Evolutionary conservation across 305 asterid genomes (phyloP), one percentile per base, ranked within the genome.

Genomic region (Coffea humblotiana): DNA sequence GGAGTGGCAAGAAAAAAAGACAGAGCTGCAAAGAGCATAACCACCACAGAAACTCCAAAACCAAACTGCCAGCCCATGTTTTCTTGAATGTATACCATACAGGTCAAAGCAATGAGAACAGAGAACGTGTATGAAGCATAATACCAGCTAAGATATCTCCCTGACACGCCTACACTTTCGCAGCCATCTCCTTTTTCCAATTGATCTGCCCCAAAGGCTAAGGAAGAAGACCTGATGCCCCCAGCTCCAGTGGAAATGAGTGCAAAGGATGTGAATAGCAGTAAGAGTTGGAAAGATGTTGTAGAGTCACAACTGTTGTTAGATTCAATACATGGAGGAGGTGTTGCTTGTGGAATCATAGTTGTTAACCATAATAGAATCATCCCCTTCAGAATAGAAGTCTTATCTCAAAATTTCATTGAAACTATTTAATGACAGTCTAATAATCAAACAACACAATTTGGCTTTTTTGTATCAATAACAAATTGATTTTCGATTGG

Each of bases 141-240:
- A 68, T 88, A 90, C 97, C 93, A 92, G 52, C 88, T 78, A 11
- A 92, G 88, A 84, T 61, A 90, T 67, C 93, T 88, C 84, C 89
- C 93, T 14, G 89, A 19, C 4, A 79, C 80, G 7, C 87, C 82
- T 37, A 78, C 83, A 25, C 78, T 88, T 70, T 80, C 15, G 35
- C 70, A 81, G 40, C 74, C 73, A n/a, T 81, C 77, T 35, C 56
- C 68, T 40, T 77, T 65, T 77, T 80, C 83, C 68, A 84, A 61
- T 66, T 86, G 88, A 74, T 87, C 86, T n/a, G 88, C 86, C 21
- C 90, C 90, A 45, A 87, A 87, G 21, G 88, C 88, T 47, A 87
- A 60, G 5, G 86, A 80, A 69, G 84, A 76, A 19, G 88, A 77
- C 16, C 83, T 69, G 19, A 80, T 58, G 14, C 86, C 83, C 45